Percentiles rank a stretch among this genome's conserved stretches.
These are phyloP conservation scores for Calonectria hawksworthii DNA, from an alignment of 2,329 filamentous ascomycete genomes.

Conservation along the genomic window DNA sequence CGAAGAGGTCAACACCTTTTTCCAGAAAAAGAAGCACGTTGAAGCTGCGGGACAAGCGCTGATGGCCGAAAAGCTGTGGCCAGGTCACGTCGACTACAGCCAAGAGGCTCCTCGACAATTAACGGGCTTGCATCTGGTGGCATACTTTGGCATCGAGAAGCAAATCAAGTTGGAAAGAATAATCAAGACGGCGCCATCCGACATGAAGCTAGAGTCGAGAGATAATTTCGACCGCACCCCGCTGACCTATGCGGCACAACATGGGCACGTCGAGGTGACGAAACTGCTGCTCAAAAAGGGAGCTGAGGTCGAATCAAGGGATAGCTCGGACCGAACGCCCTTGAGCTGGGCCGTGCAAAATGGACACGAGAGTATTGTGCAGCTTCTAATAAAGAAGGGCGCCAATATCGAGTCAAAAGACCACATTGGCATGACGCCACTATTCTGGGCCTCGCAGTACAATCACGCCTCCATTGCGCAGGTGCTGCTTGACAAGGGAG, in stretches of 20 bases:
- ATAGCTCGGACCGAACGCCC: background rate
- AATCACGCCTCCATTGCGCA: background rate
- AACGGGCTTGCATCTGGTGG: background rate
- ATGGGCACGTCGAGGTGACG: background rate
- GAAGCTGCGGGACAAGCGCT: background rate
- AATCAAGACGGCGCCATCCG: background rate
- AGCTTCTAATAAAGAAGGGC: background rate
- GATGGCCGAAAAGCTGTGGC: background rate
- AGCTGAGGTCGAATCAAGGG: background rate
- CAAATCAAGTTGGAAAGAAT: background rate
- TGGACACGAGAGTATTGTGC: background rate
- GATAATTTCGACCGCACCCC: background rate
- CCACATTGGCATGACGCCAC: background rate
- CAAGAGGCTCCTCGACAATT: background rate
- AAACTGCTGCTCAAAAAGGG: background rate
- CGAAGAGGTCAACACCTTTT: background rate
- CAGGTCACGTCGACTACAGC: background rate
- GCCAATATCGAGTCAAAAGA: background rate
- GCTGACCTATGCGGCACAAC: background rate
- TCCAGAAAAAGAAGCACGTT: background rate
- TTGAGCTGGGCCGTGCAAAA: background rate
- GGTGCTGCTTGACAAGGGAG: background rate
- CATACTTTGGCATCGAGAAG: background rate
- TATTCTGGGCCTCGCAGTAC: background rate
- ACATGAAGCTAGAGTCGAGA: background rate